phyloP scores from a whole-genome alignment of 345 rosid genomes.

The Clausena lansium region DNA sequence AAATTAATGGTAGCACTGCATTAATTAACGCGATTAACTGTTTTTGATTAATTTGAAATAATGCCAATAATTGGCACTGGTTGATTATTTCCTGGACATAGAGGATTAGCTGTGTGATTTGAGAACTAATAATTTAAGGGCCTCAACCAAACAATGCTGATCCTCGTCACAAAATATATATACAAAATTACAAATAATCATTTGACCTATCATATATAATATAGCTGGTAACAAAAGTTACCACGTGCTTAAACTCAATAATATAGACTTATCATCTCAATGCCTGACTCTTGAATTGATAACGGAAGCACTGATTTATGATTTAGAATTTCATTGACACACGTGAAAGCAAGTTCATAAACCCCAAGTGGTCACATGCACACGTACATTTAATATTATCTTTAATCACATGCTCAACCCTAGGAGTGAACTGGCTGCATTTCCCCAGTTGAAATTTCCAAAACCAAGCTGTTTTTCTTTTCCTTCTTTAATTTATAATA shows the following conservation, averaged over 20 bases:
- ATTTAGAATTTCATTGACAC: neutral
- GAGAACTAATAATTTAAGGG: neutral
- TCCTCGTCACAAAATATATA: no score
- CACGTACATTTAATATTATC: neutral
- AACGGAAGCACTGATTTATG: neutral
- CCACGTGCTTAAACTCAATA: constrained; percentile 8
- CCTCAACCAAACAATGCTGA: neutral
- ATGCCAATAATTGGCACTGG: no score
- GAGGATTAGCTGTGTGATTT: no score
- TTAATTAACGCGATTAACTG: no score
- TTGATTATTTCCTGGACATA: no score
- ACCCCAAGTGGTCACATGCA: neutral
- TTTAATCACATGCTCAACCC: neutral
- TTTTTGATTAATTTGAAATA: no score
- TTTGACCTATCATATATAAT: neutral
- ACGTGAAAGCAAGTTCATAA: neutral
- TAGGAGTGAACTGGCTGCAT: neutral
- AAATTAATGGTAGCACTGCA: no score
- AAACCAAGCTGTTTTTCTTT: neutral
- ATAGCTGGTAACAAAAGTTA: neutral
- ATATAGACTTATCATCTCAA: neutral
- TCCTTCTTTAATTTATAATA: no score
- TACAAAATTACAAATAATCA: neutral
- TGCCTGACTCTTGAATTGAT: neutral
- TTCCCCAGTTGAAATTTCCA: neutral